These are phyloP conservation scores for Termitomyces sp. DNA, from an alignment of 768 basidiomycete species.

Conservation along the genomic window DNA sequence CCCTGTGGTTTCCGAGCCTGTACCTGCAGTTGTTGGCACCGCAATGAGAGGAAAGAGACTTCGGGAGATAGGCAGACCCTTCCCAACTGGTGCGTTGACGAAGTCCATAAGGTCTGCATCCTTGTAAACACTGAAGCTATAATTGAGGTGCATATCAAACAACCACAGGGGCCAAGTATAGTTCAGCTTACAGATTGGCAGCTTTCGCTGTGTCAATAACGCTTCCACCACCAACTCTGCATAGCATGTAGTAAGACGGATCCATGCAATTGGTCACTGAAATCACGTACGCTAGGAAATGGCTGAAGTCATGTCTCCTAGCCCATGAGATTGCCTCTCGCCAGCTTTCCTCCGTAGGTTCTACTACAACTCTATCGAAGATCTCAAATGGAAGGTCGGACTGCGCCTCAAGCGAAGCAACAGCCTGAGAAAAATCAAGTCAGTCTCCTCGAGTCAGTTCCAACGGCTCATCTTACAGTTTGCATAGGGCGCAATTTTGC, in stretches of 20 bases:
- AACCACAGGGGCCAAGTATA: neutral
- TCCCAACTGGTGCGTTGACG: slow-evolving; percentile 94
- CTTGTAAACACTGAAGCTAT: slow-evolving; percentile 84
- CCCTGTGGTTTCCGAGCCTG: slow-evolving; percentile 93
- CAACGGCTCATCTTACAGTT: slow-evolving; percentile 42
- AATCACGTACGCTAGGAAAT: slow-evolving; percentile 76
- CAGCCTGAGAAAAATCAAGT: slow-evolving; percentile 39
- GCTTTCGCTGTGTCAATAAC: slow-evolving; percentile 96
- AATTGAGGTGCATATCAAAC: neutral
- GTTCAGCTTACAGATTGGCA: slow-evolving; percentile 69
- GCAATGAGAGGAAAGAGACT: slow-evolving; percentile 82
- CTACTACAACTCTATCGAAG: slow-evolving; percentile 76
- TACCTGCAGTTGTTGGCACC: slow-evolving; percentile 71
- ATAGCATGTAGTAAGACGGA: slow-evolving; percentile 1
- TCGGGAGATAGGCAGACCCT: slow-evolving; percentile 78
- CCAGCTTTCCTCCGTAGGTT: slow-evolving; percentile 92
- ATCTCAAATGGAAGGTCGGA: slow-evolving; percentile 74
- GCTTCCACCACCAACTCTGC: slow-evolving; percentile 86
- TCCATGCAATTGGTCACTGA: neutral
- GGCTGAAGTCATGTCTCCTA: slow-evolving; percentile 81
- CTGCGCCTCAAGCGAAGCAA: slow-evolving; percentile 77
- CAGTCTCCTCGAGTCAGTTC: neutral
- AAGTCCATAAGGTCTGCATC: slow-evolving; percentile 94
- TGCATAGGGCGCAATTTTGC: slow-evolving; percentile 79
- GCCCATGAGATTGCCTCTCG: slow-evolving; percentile 86